Base-by-base conservation (phyloP, 768 basidiomycete species). In the Calvatia gigantea region DNA sequence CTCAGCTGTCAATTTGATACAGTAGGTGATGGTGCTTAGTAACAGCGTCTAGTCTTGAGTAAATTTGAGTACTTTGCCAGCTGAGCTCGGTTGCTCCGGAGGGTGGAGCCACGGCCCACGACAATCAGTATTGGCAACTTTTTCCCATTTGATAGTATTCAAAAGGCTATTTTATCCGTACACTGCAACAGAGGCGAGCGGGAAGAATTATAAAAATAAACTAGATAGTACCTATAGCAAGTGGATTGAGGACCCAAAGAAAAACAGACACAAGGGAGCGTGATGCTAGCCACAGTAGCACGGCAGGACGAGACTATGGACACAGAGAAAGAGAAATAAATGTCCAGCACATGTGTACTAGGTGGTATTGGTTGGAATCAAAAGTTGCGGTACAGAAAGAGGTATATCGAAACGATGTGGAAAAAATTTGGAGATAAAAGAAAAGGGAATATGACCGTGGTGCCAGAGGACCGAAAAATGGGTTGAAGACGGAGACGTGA, bases 141-240 rank as follows among this genome's bases (percentile, higher is more conserved):
- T 32, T 43, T 29, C 51, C 39, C 31, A 4, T 42, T n/a, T 52
- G 31, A 52, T 52, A 42, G 14, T 11, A 42, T 43, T 43, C 51
- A 51, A 45, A 28, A 15, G 43, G 52, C 46, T n/a, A n/a, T 12
- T 35, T 45, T 47, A 48, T 48, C 43, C 44, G 38, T 54, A 55
- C 54, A 48, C 31, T 39, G 45, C 54, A 27, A 47, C 37, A 25
- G 45, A 27, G 45, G 46, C 44, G 19, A 23, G 29, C 39, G 37
- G 28, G 46, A 47, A 55, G 41, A n/a, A 47, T 55, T 38, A 55
- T 48, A 38, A 46, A 17, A 46, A 55, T 55, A 47, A 47, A 41
- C 53, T 55, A 55, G 37, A 46, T 55, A 47, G 41, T 55, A 55
- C 46, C 46, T 55, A 55, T 48, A 55, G 38, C 54, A 48, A 48